Evolutionary conservation across 768 basidiomycete species (phyloP), one percentile per base, ranked within the genome.

Genomic region (Tephrocybe sp.): DNA sequence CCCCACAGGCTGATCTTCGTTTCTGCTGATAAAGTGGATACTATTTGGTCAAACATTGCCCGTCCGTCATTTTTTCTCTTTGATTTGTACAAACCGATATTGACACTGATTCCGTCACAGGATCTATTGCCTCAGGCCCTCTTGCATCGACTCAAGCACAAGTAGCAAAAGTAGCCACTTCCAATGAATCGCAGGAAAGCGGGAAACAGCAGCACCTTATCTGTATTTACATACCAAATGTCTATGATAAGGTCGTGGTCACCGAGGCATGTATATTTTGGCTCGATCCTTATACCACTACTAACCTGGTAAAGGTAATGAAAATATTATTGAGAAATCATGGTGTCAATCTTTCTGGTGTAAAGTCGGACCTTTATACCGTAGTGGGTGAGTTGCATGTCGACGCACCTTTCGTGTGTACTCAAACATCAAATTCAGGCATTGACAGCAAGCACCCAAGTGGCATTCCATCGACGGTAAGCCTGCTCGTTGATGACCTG

Each of bases 371-470:
- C 60, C 58, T 90, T 38, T 89, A 89, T 58, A 87, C 87, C 2
- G 36, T 53, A 0, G 76, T 86, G 51, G 83, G 84, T 83, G 59
- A 31, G 64, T 51, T 30, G 16, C 21, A 16, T 18, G 22, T 19
- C 5, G 2, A 16, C 11, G 12, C 2, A 24, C 16, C 18, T 39
- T 13, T 45, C 22, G 40, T 32, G 30, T 27, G 41, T 42, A 26
- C 11, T 54, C 15, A 35, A 16, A 3, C 18, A 13, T 38, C 11
- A 2, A n/a, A 4, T 19, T 21, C 30, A 82, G 86, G 84, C 1
- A 68, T 90, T 48, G 85, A 89, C 56, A 88, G 86, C 65, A 90
- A 90, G 60, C 88, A 89, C 60, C 64, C 82, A 0, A 87, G 86
- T 60, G 84, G 87, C 7, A 75, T 90, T 43, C 78, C 75, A 32